phyloP scores from a whole-genome alignment of 345 rosid genomes.

The Linum tenue region DNA sequence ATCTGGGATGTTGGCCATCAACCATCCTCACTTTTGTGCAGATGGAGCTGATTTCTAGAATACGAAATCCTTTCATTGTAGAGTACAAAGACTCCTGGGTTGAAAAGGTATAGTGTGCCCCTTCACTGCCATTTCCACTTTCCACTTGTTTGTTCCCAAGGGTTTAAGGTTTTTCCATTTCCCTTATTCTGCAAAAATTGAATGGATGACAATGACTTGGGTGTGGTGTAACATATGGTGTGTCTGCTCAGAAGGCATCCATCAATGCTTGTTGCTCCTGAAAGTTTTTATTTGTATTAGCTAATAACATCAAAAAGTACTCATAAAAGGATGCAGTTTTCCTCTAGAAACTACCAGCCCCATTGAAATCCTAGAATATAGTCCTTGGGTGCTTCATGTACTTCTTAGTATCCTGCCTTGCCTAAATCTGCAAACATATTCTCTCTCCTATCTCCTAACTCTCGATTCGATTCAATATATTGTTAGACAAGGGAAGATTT shows the following conservation, averaged over 20 bases:
- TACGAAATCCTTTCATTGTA: constrained; percentile 83
- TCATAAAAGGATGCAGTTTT: background rate
- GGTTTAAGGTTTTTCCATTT: background rate
- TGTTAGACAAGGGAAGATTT: background rate
- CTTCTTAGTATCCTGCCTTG: background rate
- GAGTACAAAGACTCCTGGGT: constrained; percentile 99
- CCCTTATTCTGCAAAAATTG: background rate
- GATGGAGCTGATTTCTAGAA: constrained; percentile 94
- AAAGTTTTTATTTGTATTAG: no score
- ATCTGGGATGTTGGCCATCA: background rate
- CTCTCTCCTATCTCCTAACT: no score
- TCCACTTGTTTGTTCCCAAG: background rate
- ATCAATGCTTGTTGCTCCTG: background rate
- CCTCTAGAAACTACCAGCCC: background rate
- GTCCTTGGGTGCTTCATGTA: background rate
- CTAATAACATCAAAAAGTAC: background rate
- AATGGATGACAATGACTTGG: background rate
- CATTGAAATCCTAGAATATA: background rate
- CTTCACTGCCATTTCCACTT: background rate
- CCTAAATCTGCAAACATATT: background rate
- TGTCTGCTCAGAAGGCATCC: background rate
- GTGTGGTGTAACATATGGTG: background rate
- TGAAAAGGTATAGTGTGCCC: constrained; percentile 60
- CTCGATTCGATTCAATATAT: no score
- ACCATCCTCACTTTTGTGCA: constrained; percentile 25